These are phyloP conservation scores for Aspergillus candidus DNA, from an alignment of 2,329 filamentous ascomycete species.

Conservation along the genomic window DNA sequence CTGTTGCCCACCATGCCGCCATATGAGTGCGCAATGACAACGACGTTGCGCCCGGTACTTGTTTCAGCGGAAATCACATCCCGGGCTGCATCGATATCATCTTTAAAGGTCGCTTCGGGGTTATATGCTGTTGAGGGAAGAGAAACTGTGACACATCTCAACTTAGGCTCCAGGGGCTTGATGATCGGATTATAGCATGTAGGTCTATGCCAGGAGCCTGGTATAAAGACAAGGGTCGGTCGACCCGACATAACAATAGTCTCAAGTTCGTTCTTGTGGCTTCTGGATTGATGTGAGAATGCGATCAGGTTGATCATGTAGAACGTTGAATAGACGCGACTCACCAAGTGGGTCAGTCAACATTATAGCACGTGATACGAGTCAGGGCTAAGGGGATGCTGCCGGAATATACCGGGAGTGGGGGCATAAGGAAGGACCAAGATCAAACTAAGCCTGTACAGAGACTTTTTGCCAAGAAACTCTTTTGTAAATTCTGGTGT, in stretches of 20 bases:
- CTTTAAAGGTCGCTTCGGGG: conserved; percentile 34
- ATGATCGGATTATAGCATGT: conserved; percentile 34
- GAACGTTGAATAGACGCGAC: no score
- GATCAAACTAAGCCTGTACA: no score
- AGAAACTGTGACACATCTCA: conserved; percentile 31
- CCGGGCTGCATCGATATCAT: conserved; percentile 39
- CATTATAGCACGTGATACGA: no score
- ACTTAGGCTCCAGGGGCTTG: conserved; percentile 25
- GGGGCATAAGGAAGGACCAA: no score
- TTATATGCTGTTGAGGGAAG: conserved; percentile 37
- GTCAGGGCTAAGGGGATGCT: no score
- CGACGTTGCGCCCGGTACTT: conserved; percentile 36
- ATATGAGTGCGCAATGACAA: conserved; percentile 47
- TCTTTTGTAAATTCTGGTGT: no score
- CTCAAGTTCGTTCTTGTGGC: no score
- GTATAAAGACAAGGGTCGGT: conserved; percentile 43
- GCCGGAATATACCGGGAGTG: no score
- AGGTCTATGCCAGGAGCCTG: conserved; percentile 45
- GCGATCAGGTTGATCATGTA: no score
- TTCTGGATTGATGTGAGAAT: no score
- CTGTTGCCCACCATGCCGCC: conserved; percentile 45
- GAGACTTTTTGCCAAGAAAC: no score
- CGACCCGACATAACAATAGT: not conserved
- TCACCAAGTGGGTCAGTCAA: no score
- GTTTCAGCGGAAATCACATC: conserved; percentile 34